Evolutionary conservation across 805 yeast genomes (phyloP), one percentile per base, ranked within the genome.

Genomic region (Blastobotrys terrestris): DNA sequence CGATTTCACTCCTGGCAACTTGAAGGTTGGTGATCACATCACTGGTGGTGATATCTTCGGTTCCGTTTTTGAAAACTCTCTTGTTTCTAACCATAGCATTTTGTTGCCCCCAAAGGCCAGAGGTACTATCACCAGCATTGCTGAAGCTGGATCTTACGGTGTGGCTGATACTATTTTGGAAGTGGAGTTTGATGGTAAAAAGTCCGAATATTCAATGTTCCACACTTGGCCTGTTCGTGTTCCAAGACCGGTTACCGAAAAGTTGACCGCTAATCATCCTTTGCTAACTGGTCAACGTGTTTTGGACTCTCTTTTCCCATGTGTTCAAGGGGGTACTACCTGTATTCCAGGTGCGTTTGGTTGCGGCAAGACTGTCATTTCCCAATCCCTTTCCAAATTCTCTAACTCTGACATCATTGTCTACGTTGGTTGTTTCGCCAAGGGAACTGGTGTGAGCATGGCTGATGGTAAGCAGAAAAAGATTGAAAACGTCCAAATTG

Each of bases 271-370:
- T 44, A 94, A 92, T 73, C 81, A 86, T 72, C 99, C 99, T 50
- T 79, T 94, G 63, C 80, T 94, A 65, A 94, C 99, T 16, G 99
- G 99, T 66, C 99, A 94, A 78, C 87, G 99, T 80, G 99, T 94
- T 49, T 78, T 94, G 71, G 99, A 94, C 73, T 85, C 99, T 31
- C 80, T 94, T 60, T 94, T 94, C 80, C 99, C 99, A 47, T 87
- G 95, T 82, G 99, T 94, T 63, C 99, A 94, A 78, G 99, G 99
- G 76, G 99, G 99, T 77, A 94, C 99, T 41, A 94, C 99, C 39
- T 95, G 99, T 85, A 94, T 94, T 71, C 99, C 99, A 46, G 99
- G 99, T 75, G 99, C 99, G 58, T 94, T 94, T 65, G 99, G 99
- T 59, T 94, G 98, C 75, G 99, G 99, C 73, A 94, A 91, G 71